Evolutionary conservation across 106 monocot species (phyloP).

Genomic region (Phalaenopsis equestris): DNA sequence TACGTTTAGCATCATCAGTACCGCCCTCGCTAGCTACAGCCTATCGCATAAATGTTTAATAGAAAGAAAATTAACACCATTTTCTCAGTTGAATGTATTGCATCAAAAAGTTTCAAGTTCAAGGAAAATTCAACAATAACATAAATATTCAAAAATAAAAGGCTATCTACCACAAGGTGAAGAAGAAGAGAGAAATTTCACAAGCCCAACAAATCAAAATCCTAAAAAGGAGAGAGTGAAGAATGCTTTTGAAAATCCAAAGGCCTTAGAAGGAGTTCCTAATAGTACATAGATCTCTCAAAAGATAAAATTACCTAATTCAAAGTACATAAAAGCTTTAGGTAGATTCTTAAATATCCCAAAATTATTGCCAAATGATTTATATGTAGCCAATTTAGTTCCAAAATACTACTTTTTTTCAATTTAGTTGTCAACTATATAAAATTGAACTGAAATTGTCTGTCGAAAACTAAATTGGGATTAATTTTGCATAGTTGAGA

Average conservation of each 20-base stretch:
- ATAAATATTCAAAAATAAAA: background rate
- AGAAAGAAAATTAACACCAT: background rate
- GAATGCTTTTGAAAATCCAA: background rate
- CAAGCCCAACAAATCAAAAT: background rate
- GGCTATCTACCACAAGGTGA: background rate
- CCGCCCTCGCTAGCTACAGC: conserved; percentile 99
- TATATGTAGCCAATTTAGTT: too few species aligned
- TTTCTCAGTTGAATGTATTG: background rate
- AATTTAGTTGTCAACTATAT: too few species aligned
- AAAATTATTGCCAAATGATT: too few species aligned
- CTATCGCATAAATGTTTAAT: conserved; percentile 21
- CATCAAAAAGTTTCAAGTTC: background rate
- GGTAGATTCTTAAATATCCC: background rate
- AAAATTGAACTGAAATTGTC: too few species aligned
- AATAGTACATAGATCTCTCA: background rate
- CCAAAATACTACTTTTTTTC: too few species aligned
- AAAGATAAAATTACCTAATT: background rate
- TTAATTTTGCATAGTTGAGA: too few species aligned
- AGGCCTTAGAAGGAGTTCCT: background rate
- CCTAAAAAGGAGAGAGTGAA: background rate
- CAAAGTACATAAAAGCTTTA: background rate
- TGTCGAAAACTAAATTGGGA: too few species aligned
- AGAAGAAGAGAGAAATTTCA: background rate
- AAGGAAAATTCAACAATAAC: background rate
- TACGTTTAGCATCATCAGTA: conserved; percentile 95